These are phyloP conservation scores for Ammopiptanthus mongolicus DNA, from an alignment of 306 rosid species.

Conservation along the genomic window DNA sequence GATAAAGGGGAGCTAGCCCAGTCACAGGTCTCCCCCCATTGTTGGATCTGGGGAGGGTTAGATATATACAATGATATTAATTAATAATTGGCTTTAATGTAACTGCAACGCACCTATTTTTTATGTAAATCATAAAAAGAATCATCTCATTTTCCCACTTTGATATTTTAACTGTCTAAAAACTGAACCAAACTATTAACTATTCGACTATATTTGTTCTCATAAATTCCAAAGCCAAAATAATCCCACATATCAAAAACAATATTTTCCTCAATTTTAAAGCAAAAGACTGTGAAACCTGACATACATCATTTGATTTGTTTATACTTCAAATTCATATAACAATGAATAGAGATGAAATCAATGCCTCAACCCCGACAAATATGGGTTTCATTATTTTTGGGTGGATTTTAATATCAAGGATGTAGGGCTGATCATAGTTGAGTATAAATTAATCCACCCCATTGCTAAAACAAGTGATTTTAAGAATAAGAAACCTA, in stretches of 20 bases:
- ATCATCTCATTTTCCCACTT: not conserved
- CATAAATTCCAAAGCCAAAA: not conserved
- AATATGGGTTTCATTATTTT: too few species aligned
- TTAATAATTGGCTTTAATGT: not conserved
- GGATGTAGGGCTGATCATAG: too few species aligned
- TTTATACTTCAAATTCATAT: not conserved
- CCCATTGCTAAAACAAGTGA: too few species aligned
- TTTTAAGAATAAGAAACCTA: too few species aligned
- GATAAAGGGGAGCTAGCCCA: not conserved
- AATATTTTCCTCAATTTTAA: not conserved
- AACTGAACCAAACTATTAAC: not conserved
- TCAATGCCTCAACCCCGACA: constrained; percentile 66
- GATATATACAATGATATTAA: not conserved
- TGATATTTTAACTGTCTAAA: not conserved
- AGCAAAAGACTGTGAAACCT: not conserved
- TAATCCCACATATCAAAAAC: not conserved
- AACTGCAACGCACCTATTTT: not conserved
- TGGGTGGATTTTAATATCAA: too few species aligned
- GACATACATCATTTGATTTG: not conserved
- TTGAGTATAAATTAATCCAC: too few species aligned
- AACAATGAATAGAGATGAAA: not conserved
- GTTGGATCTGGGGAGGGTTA: not conserved
- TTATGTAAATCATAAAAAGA: not conserved
- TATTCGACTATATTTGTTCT: not conserved
- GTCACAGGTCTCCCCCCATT: not conserved